A percentile compares a stretch with the other conserved stretches of the same genome.
These are phyloP conservation scores for Hypomontagnella submonticulosa DNA, from an alignment of 495 filamentous ascomycete genomes.

Conservation along the genomic window DNA sequence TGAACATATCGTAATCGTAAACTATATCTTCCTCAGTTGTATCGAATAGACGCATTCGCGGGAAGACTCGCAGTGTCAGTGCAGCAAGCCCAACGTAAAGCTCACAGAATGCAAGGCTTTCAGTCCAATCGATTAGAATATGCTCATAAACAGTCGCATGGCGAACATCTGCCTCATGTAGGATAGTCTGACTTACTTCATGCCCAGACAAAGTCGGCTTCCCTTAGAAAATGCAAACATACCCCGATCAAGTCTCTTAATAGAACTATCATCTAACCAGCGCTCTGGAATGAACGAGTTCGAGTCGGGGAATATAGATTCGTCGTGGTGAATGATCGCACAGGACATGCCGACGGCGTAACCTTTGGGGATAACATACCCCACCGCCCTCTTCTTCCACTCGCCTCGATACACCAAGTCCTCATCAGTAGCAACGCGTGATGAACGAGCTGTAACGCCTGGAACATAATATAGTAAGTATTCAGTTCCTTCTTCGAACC, in stretches of 20 bases:
- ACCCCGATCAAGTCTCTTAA: constrained; percentile 7
- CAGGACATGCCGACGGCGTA: constrained; percentile 58
- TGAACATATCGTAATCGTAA: constrained; percentile 53
- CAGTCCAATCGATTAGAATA: neutral
- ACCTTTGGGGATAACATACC: constrained; percentile 38
- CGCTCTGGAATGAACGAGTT: constrained; percentile 22
- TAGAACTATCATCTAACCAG: constrained; percentile 12
- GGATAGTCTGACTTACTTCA: constrained; percentile 18
- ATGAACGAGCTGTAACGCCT: constrained; percentile 48
- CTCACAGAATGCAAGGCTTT: constrained; percentile 52
- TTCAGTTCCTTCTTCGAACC: too few relatives aligned
- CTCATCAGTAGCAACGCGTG: constrained; percentile 47
- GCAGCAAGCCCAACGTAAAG: constrained; percentile 47
- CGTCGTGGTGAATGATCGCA: constrained; percentile 16
- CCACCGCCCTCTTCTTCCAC: constrained; percentile 40
- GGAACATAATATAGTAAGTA: neutral
- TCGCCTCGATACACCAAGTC: constrained; percentile 53
- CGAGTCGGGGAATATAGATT: constrained; percentile 27
- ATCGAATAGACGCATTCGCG: constrained; percentile 50
- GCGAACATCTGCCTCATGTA: too few relatives aligned
- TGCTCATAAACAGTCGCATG: neutral
- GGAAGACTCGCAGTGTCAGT: constrained; percentile 45
- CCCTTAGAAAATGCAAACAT: constrained; percentile 27
- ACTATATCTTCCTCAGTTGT: constrained; percentile 53
- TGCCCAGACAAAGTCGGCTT: constrained; percentile 23